Evolutionary conservation across 257 asterid species (phyloP).

Genomic region (Plectranthus barbatus): DNA sequence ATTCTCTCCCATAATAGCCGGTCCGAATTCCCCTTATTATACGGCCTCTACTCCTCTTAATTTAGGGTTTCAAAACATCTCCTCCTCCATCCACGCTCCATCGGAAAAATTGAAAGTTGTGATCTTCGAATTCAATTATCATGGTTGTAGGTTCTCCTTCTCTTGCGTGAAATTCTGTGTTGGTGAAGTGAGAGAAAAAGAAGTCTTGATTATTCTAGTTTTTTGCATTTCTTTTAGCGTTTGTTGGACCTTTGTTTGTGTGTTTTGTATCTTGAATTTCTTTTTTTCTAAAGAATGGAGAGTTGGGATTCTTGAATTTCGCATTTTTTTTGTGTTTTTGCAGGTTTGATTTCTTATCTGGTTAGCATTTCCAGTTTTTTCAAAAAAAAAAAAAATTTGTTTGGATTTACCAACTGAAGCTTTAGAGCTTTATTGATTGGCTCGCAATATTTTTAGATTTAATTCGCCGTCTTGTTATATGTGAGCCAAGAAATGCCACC

Average conservation of each 20-base stretch:
- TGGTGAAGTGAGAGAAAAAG: background rate
- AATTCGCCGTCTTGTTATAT: background rate
- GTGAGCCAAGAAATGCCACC: slow-evolving; percentile 61
- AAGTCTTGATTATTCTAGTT: background rate
- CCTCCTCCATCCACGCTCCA: slow-evolving; percentile 15
- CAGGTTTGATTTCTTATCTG: no score
- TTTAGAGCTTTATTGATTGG: background rate
- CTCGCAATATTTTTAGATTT: no score
- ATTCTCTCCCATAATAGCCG: slow-evolving; percentile 47
- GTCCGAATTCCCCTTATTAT: slow-evolving; percentile 59
- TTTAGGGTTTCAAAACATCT: slow-evolving; percentile 44
- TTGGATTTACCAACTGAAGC: background rate
- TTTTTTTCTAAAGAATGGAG: background rate
- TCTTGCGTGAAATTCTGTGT: slow-evolving; percentile 3
- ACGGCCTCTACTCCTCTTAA: slow-evolving; percentile 27
- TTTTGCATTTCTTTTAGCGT: background rate
- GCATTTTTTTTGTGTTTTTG: background rate
- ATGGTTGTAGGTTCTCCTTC: background rate
- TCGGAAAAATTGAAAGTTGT: background rate
- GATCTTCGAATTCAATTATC: background rate
- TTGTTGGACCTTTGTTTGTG: slow-evolving; percentile 11
- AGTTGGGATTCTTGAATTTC: background rate
- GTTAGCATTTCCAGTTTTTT: no score
- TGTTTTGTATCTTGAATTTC: background rate
- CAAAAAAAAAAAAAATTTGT: background rate